Percentiles rank a stretch among this genome's conserved stretches.
Evolutionary conservation across 139 green algal genomes (phyloP).

Genomic region (Chlamydomonas eustigma): DNA sequence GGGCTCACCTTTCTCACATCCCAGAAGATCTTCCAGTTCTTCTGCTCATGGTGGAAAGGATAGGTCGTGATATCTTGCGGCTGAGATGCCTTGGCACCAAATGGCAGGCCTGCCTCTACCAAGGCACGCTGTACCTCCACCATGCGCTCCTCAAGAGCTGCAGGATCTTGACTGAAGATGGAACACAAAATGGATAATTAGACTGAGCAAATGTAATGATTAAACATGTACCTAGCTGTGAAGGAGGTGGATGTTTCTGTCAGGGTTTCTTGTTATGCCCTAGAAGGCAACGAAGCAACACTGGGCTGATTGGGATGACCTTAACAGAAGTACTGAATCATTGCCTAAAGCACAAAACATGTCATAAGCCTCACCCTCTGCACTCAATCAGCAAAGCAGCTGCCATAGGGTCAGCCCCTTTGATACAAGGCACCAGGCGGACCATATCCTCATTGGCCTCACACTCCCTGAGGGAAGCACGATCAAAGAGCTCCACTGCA

Average conservation of each 20-base stretch:
- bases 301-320: no score
- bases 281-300: no score
- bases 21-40: constrained; percentile 86
- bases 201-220: no score
- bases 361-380: constrained; percentile 65
- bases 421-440: constrained; percentile 78
- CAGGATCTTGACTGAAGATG: not conserved
- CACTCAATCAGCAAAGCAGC: constrained; percentile 93
- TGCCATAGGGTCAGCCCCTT: constrained; percentile 69
- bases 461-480: constrained; percentile 61
- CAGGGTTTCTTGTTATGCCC: no score
- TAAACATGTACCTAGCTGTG: no score
- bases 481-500: constrained; percentile 96
- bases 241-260: no score
- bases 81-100: constrained; percentile 59
- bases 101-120: constrained; percentile 51
- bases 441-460: constrained; percentile 75
- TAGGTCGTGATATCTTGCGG: constrained; percentile 64
- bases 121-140: constrained; percentile 55
- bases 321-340: no score
- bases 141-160: constrained; percentile 46
- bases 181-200: no score
- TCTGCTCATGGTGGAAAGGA: constrained; percentile 77
- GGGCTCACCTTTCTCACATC: constrained; percentile 84
- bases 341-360: no score